phyloP scores from a whole-genome alignment of 148 eudicot species.

The Chenopodium quinoa region DNA sequence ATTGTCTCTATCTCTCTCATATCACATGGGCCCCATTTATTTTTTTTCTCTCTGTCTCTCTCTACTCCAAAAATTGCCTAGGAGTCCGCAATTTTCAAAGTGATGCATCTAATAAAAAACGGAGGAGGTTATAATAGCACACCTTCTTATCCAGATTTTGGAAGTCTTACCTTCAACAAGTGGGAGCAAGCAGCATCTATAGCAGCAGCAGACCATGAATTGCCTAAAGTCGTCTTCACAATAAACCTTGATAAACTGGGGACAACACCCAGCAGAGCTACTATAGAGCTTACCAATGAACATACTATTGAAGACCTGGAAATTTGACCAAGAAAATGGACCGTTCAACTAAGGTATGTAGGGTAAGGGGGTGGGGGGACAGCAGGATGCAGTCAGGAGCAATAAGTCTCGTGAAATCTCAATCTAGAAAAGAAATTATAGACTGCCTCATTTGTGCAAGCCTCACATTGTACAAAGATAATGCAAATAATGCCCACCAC shows the following conservation, averaged over 20 bases:
- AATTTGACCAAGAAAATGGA: conserved; percentile 14
- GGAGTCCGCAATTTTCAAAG: too few species aligned
- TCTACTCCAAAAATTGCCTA: too few species aligned
- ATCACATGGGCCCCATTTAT: too few species aligned
- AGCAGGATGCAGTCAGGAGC: not conserved
- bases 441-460: not conserved
- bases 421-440: not conserved
- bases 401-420: not conserved
- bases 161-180: conserved; percentile 54
- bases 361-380: not conserved
- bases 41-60: too few species aligned
- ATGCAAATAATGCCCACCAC: not conserved
- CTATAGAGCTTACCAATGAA: conserved; percentile 44
- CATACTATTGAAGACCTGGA: conserved; percentile 53
- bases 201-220: conserved; percentile 70
- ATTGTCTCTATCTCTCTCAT: too few species aligned
- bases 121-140: not conserved
- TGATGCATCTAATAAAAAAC: too few species aligned
- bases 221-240: conserved; percentile 60
- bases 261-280: conserved; percentile 52
- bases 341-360: not conserved
- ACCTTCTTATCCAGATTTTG: not conserved
- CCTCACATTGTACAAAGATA: not conserved
- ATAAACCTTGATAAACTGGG: conserved; percentile 55
- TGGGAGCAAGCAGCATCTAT: conserved; percentile 60